These are phyloP conservation scores for Ceratobasidium sp. DNA, from an alignment of 1,284 basidiomycete species.

Conservation along the genomic window DNA sequence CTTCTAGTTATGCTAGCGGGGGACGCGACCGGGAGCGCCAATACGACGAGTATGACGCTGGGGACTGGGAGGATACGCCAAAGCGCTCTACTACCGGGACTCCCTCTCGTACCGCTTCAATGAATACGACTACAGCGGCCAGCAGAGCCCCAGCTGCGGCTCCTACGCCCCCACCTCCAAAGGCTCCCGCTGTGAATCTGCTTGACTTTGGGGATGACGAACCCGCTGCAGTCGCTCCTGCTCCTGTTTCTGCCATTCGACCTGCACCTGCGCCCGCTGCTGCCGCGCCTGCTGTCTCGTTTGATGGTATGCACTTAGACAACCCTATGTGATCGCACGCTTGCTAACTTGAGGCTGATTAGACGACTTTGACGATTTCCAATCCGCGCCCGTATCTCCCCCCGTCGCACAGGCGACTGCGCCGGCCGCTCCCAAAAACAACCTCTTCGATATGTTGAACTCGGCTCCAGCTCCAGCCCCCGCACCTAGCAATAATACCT, in stretches of 20 bases:
- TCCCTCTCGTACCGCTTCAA: conserved; percentile 29
- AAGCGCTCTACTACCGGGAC: conserved; percentile 42
- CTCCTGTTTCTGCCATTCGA: conserved; percentile 60
- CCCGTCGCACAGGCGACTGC: conserved; percentile 55
- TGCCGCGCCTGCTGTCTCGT: conserved; percentile 59
- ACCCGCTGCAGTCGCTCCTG: conserved; percentile 53
- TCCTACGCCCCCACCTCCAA: conserved; percentile 61
- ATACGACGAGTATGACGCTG: conserved; percentile 97
- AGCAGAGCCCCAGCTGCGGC: conserved; percentile 52
- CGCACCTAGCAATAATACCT: conserved; percentile 22
- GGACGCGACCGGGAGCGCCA: conserved; percentile 65
- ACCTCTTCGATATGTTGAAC: conserved; percentile 66
- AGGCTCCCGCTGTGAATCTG: conserved; percentile 72
- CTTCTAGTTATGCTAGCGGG: conserved; percentile 52
- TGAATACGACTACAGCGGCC: conserved; percentile 33
- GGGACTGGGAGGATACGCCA: conserved; percentile 83
- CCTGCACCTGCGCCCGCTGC: conserved; percentile 69
- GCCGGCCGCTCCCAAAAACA: conserved; percentile 56
- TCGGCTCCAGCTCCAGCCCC: conserved; percentile 51
- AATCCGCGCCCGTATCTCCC: conserved; percentile 72
- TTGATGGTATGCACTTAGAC: conserved; percentile 62
- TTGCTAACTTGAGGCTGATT: conserved; percentile 28
- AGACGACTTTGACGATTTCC: conserved; percentile 95
- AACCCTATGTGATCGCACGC: background rate
- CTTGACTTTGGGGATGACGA: conserved; percentile 85